phyloP scores from a whole-genome alignment of 768 basidiomycete species.

The Mycena floridula region DNA sequence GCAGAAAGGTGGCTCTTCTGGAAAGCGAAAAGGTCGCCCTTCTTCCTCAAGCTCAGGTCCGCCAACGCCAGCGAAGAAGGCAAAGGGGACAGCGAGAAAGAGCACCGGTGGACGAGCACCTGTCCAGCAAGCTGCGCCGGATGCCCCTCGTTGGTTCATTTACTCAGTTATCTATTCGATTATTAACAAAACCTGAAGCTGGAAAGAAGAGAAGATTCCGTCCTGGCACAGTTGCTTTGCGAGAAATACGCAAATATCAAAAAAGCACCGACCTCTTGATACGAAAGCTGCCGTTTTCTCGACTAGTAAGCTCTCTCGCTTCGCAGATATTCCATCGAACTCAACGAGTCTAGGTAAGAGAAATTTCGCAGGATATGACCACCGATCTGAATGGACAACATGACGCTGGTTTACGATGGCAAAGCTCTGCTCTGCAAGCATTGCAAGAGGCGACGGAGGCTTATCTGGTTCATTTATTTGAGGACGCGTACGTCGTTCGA shows the following conservation, averaged over 20 bases:
- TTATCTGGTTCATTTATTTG: constrained; percentile 91
- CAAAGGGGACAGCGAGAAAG: constrained; percentile 70
- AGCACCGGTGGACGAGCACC: constrained; percentile 70
- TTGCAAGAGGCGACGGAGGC: constrained; percentile 97
- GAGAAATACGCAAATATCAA: constrained; percentile 93
- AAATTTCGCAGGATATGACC: constrained; percentile 88
- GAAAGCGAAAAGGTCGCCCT: constrained; percentile 41
- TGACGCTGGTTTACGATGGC: constrained; percentile 76
- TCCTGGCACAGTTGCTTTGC: constrained; percentile 85
- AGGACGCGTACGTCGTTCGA: constrained; percentile 81
- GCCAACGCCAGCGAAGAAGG: constrained; percentile 39
- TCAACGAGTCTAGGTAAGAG: constrained; percentile 82
- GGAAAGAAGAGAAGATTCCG: constrained; percentile 66
- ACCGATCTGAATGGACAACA: constrained; percentile 65
- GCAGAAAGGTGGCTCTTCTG: constrained; percentile 45
- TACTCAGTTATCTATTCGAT: constrained; percentile 12
- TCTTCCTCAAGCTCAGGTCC: constrained; percentile 41
- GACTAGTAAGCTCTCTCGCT: constrained; percentile 58
- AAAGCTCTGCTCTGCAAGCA: constrained; percentile 88
- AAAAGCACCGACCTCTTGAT: constrained; percentile 87
- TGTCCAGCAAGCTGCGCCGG: constrained; percentile 12
- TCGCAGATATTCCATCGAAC: neutral
- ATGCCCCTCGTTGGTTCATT: constrained; percentile 4
- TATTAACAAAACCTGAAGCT: constrained; percentile 17
- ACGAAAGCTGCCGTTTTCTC: constrained; percentile 86